Base-by-base conservation (phyloP, 225 moss, liverwort and hornwort species). In the Anthoceros angustus region DNA sequence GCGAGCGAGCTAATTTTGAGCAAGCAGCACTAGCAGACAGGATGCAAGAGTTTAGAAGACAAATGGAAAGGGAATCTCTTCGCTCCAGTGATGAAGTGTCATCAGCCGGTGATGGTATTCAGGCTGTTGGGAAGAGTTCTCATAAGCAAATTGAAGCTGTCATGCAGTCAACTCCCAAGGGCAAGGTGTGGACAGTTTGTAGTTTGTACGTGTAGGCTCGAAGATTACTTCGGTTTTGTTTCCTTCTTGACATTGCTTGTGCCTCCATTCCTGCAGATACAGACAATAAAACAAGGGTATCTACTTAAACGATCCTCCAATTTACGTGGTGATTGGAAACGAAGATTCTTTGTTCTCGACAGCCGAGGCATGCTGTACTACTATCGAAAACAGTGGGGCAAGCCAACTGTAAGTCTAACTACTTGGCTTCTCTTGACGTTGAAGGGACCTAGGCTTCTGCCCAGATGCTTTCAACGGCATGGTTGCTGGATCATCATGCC, bases 141-240 rank as follows among this genome's bases (percentile, higher is more conserved):
- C 89, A 94, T 66, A 86, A 87, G 73, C 62, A 81, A 66, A 94
- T 94, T 65, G 93, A 94, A 77, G 93, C 87, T 63, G 90, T 94
- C n/a, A 94, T 94, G 93, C 93, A 94, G 67, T 90, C 87, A 41
- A 94, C 93, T 61, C 93, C 93, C 18, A 87, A 89, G 69, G 93
- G 93, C 62, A 83, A 87, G 80, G 93, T 94, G 71, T 61, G 41
- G 65, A 0, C 66, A 26, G 26, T 14, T 26, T 63, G 63, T 23
- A 18, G 26, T 63, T 14, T 62, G 9, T 12, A 20, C 5, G 5
- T 1, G 32, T 23, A 25, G 12, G 12, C 32, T 32, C 2, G 32
- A 32, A 32, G 32, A 32, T 32, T 0, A 46, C 3, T 46, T 46
- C 45, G 1, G 45, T 46, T 46, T 46, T 46, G 45, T 16, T 16